Evolutionary conservation across 2,329 filamentous ascomycete species (phyloP), one percentile per base, ranked within the genome.

Genomic region (Hymenoscyphus albidus): DNA sequence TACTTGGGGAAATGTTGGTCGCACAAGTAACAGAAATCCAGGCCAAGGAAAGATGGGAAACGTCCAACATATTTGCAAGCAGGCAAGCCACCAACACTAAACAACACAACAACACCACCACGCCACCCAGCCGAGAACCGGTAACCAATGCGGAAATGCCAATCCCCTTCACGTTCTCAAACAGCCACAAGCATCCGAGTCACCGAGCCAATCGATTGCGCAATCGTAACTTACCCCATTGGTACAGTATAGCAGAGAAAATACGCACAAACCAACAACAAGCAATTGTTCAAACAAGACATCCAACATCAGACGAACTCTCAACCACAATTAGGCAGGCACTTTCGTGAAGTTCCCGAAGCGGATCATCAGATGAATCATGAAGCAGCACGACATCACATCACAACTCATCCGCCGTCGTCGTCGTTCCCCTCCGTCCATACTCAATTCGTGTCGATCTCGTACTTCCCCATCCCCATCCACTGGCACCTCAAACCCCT

Each of bases 151-250:
- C 9, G 18, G 18, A 54, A 13, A n/a, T 18, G 18, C 18, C 18
- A 27, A 54, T 54, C n/a, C 35, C 35, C 35, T 35, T 10, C 35
- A 35, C 35, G 35, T 35, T 35, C 35, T 10, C 5, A 13, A 22
- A 48, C 18, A 22, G 4, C 3, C 3, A 7, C 42, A 44, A 44
- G n/a, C 42, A 44, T 2, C 44, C 44, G 18, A 51, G 22, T 27
- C 44, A 3, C 18, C 44, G 18, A 22, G 22, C 22, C 42, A 16
- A 44, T 44, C 6, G 35, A 54, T 54, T 54, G 48, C 48, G 48
- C 48, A 27, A 54, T 54, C 48, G 48, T 54, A 54, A 27, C 48
- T 54, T 54, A 54, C 48, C 18, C 18, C 48, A 54, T 54, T 54
- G 48, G 48, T 27, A 54, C 9, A 22, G 40, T 12, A 16, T 13